Conservation (phyloP, 257 asterid genomes). For the Misopates orontium region DNA sequence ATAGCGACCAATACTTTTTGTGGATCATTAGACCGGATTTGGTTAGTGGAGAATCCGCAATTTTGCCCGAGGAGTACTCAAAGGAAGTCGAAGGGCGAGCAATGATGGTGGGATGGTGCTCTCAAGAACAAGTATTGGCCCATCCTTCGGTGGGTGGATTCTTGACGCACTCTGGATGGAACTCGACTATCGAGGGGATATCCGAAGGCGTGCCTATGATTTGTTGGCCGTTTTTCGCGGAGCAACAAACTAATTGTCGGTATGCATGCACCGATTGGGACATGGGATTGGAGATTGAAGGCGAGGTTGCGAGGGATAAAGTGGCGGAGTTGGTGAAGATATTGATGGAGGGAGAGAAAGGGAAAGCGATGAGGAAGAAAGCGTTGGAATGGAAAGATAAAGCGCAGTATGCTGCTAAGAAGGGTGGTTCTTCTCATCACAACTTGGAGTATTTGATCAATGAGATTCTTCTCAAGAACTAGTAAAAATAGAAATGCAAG, state of each 20-base stretch:
- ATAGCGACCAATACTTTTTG: conserved; percentile 31
- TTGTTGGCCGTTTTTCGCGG: conserved; percentile 61
- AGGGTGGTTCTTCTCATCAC: conserved; percentile 33
- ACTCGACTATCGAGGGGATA: conserved; percentile 41
- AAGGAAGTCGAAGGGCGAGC: conserved; percentile 32
- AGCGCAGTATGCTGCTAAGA: conserved; percentile 34
- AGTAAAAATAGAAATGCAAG: background rate
- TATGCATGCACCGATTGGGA: conserved; percentile 43
- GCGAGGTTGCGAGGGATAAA: conserved; percentile 34
- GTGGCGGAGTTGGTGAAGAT: conserved; percentile 41
- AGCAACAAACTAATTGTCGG: conserved; percentile 52
- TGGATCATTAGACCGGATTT: conserved; percentile 50
- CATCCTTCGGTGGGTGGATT: conserved; percentile 41
- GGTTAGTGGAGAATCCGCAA: conserved; percentile 31
- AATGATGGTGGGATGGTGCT: conserved; percentile 49
- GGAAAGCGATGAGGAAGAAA: conserved; percentile 41
- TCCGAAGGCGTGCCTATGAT: conserved; percentile 49
- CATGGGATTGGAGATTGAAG: conserved; percentile 46
- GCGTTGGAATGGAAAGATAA: conserved; percentile 44
- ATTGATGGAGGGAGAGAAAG: conserved; percentile 47
- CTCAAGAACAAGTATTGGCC: conserved; percentile 43
- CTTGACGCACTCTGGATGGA: conserved; percentile 56
- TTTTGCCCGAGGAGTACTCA: conserved; percentile 29
- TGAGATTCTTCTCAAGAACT: conserved; percentile 13
- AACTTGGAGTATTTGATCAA: conserved; percentile 32